phyloP scores from a whole-genome alignment of 192 early-diverging fungal genomes.

The Entomortierella lignicola region DNA sequence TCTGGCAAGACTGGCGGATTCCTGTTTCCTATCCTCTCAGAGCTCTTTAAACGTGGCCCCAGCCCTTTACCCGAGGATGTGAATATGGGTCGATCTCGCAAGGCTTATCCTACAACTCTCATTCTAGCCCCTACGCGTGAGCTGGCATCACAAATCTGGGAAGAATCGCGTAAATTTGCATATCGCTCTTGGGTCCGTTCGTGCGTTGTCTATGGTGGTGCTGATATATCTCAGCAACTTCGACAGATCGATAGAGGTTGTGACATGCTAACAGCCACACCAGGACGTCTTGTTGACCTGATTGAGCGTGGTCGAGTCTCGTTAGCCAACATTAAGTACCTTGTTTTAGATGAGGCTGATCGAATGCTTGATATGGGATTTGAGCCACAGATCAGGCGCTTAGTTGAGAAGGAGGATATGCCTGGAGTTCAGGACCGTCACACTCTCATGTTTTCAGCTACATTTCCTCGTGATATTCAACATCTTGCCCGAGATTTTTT shows the following conservation, averaged over 20 bases:
- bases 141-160: constrained; percentile 94
- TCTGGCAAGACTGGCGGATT: constrained; percentile 96
- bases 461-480: constrained; percentile 91
- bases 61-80: constrained; percentile 50
- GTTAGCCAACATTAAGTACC: constrained; percentile 80
- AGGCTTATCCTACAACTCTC: constrained; percentile 78
- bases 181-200: constrained; percentile 93
- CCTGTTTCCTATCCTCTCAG: constrained; percentile 93
- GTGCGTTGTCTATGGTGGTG: constrained; percentile 95
- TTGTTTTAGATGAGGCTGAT: constrained; percentile 97
- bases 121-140: constrained; percentile 96
- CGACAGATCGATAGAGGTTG: constrained; percentile 92
- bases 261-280: constrained; percentile 93
- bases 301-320: constrained; percentile 83
- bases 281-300: constrained; percentile 94
- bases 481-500: constrained; percentile 87
- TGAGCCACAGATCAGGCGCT: constrained; percentile 89
- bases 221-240: constrained; percentile 88
- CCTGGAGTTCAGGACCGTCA: constrained; percentile 78
- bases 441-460: constrained; percentile 96
- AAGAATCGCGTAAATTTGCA: constrained; percentile 86
- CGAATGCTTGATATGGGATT: constrained; percentile 97
- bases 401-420: constrained; percentile 82
- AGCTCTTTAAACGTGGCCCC: constrained; percentile 87
- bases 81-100: constrained; percentile 74